Percentiles rank a stretch among this genome's conserved stretches.
These are phyloP conservation scores for Mimosa bimucronata DNA, from an alignment of 306 rosid species.

Conservation along the genomic window DNA sequence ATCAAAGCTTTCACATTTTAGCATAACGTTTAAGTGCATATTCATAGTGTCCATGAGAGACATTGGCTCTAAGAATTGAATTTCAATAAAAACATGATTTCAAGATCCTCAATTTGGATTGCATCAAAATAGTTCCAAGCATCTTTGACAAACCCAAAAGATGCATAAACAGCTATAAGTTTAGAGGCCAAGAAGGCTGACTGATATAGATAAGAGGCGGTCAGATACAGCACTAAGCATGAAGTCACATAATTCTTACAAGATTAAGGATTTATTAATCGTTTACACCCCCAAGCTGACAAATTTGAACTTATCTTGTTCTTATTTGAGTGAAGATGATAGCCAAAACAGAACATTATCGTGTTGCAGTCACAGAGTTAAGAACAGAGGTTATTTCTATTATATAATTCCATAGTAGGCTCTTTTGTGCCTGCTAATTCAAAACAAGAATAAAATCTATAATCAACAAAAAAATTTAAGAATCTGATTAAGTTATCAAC, in stretches of 20 bases:
- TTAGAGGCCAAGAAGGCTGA: constrained; percentile 65
- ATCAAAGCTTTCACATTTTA: constrained; percentile 66
- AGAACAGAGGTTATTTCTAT: background rate
- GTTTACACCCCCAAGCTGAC: background rate
- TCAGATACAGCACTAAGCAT: constrained; percentile 54
- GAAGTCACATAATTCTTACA: constrained; percentile 19
- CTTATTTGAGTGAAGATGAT: background rate
- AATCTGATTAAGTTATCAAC: background rate
- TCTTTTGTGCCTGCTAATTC: background rate
- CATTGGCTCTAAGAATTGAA: constrained; percentile 75
- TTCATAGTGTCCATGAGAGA: constrained; percentile 53
- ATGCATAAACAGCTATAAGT: constrained; percentile 57
- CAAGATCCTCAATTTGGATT: constrained; percentile 38
- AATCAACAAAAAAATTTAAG: background rate
- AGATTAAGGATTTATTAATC: background rate
- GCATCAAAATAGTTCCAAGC: constrained; percentile 58
- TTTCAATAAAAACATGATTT: constrained; percentile 66
- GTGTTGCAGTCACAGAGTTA: background rate
- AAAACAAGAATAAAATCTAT: background rate
- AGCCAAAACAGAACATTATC: background rate
- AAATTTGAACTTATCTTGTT: background rate
- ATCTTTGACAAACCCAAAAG: constrained; percentile 46
- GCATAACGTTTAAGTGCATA: constrained; percentile 51
- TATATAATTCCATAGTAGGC: background rate
- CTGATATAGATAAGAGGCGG: constrained; percentile 25